phyloP scores from a whole-genome alignment of 2,329 filamentous ascomycete species.

The Pyrenochaeta sp. region DNA sequence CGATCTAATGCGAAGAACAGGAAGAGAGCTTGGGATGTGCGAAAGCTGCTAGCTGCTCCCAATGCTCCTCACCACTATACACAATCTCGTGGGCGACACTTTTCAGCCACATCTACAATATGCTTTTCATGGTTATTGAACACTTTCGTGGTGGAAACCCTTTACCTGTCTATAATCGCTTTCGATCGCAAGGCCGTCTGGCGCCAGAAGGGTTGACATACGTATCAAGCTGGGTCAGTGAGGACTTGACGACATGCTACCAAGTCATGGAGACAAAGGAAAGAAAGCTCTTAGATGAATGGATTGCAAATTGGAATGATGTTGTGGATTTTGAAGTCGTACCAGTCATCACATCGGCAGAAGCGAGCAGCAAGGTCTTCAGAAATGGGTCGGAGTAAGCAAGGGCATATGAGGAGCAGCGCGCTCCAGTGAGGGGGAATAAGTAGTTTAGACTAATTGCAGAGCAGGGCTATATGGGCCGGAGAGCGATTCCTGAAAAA shows the following conservation, averaged over 20 bases:
- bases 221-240: constrained; percentile 19
- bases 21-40: too few species aligned
- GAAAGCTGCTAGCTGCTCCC: too few species aligned
- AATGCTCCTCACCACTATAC: too few species aligned
- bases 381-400: background rate
- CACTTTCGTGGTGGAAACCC: constrained; percentile 8
- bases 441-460: too few species aligned
- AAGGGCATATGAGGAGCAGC: too few species aligned
- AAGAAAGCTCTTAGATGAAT: constrained; percentile 14
- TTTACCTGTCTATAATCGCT: constrained; percentile 9
- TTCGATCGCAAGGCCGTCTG: constrained; percentile 10
- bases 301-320: constrained; percentile 17
- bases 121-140: constrained; percentile 19
- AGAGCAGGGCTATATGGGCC: too few species aligned
- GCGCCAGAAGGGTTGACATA: constrained; percentile 15
- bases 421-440: too few species aligned
- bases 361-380: constrained; percentile 6
- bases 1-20: background rate
- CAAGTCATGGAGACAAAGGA: constrained; percentile 16
- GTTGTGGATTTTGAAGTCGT: constrained; percentile 18
- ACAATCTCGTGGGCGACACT: too few species aligned
- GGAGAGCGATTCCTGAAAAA: too few species aligned
- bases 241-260: constrained; percentile 15
- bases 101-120: background rate
- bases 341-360: constrained; percentile 7